Evolutionary conservation across 2,329 filamentous ascomycete species (phyloP).

Genomic region (Alternaria sp.): DNA sequence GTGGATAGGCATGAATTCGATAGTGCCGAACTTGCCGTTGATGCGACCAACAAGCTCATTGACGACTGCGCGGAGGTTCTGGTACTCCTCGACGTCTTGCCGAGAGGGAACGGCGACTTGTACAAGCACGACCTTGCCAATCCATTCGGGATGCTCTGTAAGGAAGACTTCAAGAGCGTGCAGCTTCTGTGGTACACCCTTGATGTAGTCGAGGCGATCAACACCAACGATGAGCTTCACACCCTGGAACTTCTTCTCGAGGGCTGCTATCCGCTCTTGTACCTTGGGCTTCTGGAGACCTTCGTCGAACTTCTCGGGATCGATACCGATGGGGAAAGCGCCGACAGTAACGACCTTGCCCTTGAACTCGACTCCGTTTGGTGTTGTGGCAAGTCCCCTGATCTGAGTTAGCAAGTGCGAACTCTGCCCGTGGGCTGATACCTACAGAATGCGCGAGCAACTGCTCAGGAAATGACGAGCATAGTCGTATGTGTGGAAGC

Average conservation of each 20-base stretch:
- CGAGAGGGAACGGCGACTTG: constrained; percentile 95
- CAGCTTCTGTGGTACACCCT: constrained; percentile 96
- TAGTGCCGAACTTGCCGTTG: constrained; percentile 94
- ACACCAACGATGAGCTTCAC: constrained; percentile 97
- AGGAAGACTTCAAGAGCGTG: constrained; percentile 96
- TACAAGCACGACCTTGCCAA: constrained; percentile 94
- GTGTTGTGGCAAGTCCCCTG: constrained; percentile 76
- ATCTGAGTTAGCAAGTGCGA: constrained; percentile 9
- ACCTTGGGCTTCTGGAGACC: constrained; percentile 85
- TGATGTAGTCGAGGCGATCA: constrained; percentile 97
- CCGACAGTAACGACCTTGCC: constrained; percentile 89
- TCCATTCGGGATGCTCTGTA: constrained; percentile 96
- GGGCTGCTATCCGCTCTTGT: constrained; percentile 81
- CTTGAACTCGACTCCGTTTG: constrained; percentile 90
- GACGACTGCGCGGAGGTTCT: constrained; percentile 91
- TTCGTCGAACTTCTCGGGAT: constrained; percentile 94
- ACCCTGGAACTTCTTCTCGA: constrained; percentile 90
- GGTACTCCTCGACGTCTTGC: constrained; percentile 97
- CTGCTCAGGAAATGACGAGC: constrained; percentile 96
- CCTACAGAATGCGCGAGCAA: constrained; percentile 88
- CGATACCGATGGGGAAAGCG: constrained; percentile 96
- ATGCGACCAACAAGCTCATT: constrained; percentile 97
- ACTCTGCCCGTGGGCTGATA: constrained; percentile 3
- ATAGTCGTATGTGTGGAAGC: constrained; percentile 99
- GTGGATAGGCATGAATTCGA: constrained; percentile 99